Conservation (phyloP, 192 early-diverging fungal genomes). For the Bifiguratus adelaidae region DNA sequence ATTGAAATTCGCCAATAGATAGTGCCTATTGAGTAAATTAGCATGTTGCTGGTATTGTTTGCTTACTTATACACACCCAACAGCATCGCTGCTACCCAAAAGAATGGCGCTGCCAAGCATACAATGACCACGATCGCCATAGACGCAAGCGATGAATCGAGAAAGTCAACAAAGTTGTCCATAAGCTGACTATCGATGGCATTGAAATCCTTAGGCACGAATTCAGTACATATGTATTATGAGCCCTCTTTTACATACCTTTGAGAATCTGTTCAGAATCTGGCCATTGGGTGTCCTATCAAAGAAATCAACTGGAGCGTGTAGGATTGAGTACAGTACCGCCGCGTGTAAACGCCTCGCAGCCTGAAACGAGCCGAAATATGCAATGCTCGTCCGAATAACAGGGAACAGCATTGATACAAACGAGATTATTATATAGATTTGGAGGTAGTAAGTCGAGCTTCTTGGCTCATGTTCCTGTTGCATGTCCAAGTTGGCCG, state of each 20-base stretch:
- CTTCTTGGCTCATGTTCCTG: background rate
- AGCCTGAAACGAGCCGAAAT: slow-evolving; percentile 39
- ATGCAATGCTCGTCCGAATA: slow-evolving; percentile 26
- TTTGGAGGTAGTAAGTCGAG: slow-evolving; percentile 40
- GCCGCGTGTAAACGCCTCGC: slow-evolving; percentile 39
- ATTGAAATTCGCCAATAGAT: slow-evolving; percentile 49
- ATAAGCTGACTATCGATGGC: slow-evolving; percentile 26
- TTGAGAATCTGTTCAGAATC: slow-evolving; percentile 68
- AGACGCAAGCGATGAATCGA: slow-evolving; percentile 1
- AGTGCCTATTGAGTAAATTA: slow-evolving; percentile 13
- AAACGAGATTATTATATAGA: slow-evolving; percentile 44
- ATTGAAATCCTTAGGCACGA: slow-evolving; percentile 31
- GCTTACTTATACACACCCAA: slow-evolving; percentile 11
- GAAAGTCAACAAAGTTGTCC: slow-evolving; percentile 1
- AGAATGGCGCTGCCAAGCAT: slow-evolving; percentile 18
- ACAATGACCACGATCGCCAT: slow-evolving; percentile 21
- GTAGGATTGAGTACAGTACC: slow-evolving; percentile 41
- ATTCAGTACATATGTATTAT: background rate
- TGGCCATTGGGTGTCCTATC: slow-evolving; percentile 56
- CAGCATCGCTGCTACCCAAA: slow-evolving; percentile 22
- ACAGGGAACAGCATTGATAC: slow-evolving; percentile 27
- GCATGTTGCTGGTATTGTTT: background rate
- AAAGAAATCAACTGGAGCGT: slow-evolving; percentile 68
- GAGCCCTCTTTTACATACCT: slow-evolving; percentile 1
- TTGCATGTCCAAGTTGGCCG: background rate